A percentile compares a stretch with the other conserved stretches of the same genome.
These are phyloP conservation scores for Nepenthes mirabilis DNA, from an alignment of 148 eudicot genomes.

Conservation along the genomic window DNA sequence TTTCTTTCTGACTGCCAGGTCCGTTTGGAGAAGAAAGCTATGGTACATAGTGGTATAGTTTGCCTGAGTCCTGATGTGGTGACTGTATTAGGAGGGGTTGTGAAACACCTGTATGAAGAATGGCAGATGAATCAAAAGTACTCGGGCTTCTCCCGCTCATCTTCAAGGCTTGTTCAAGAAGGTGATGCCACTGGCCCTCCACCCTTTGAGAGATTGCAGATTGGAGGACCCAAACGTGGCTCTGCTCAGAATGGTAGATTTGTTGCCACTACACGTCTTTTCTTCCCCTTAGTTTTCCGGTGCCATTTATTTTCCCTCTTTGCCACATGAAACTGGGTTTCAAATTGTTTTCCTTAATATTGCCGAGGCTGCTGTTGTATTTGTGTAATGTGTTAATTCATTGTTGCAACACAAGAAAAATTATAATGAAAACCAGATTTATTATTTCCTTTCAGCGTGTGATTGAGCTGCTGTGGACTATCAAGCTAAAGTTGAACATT, in stretches of 20 bases:
- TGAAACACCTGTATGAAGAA: constrained; percentile 73
- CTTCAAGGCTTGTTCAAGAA: constrained; percentile 25
- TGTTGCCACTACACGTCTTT: constrained; percentile 1
- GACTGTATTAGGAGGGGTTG: constrained; percentile 70
- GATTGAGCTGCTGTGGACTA: neutral
- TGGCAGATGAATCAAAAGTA: constrained; percentile 92
- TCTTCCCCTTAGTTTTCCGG: constrained; percentile 4
- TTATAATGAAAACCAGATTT: too few species aligned
- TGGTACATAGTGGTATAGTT: constrained; percentile 48
- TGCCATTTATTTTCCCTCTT: constrained; percentile 1
- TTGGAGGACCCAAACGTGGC: constrained; percentile 28
- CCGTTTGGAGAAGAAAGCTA: constrained; percentile 53
- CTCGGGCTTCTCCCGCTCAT: constrained; percentile 58
- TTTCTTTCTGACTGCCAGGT: constrained; percentile 30
- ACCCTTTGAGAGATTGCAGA: constrained; percentile 75
- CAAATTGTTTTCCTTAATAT: too few species aligned
- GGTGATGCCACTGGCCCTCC: constrained; percentile 52
- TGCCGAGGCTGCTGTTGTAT: too few species aligned
- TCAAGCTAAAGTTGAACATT: too few species aligned
- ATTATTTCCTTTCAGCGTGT: neutral
- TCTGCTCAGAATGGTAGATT: constrained; percentile 26
- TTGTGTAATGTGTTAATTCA: too few species aligned
- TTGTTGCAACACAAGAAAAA: too few species aligned
- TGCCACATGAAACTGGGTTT: neutral
- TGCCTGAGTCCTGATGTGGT: constrained; percentile 59